Percentiles rank a stretch among this genome's conserved stretches.
Evolutionary conservation across 441 rosid genomes (phyloP).

Genomic region (Euphorbia corollata): DNA sequence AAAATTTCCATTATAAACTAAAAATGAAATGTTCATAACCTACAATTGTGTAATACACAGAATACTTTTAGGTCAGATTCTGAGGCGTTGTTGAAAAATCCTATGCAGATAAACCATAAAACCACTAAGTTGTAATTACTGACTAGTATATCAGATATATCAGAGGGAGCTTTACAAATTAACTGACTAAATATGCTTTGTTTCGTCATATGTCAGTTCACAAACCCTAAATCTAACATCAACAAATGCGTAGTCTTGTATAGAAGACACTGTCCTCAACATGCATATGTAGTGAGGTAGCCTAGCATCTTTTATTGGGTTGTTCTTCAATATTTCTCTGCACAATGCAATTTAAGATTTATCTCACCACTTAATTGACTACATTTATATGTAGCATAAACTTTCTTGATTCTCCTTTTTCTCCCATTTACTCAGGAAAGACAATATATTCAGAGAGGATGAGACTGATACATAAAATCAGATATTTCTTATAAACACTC

Average conservation of each 20-base stretch:
- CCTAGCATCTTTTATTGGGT: neutral
- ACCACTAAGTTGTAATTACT: neutral
- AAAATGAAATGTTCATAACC: slow-evolving; percentile 7
- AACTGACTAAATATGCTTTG: neutral
- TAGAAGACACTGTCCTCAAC: neutral
- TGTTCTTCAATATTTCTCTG: neutral
- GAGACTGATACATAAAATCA: neutral
- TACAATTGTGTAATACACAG: neutral
- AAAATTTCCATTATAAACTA: slow-evolving; percentile 9
- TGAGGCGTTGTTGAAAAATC: neutral
- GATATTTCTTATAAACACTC: neutral
- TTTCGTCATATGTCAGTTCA: neutral
- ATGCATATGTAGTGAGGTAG: neutral
- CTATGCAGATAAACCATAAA: neutral
- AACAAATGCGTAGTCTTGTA: neutral
- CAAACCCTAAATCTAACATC: neutral
- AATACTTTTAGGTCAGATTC: neutral
- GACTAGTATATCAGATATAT: neutral
- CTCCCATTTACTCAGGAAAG: neutral
- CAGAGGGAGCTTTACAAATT: neutral
- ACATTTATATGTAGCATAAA: neutral
- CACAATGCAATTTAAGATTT: neutral
- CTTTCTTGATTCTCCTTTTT: neutral
- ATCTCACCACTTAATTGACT: neutral
- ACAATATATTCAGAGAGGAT: neutral